Percentiles rank a stretch among this genome's conserved stretches.
These are phyloP conservation scores for Limnanthes douglasii DNA, from an alignment of 345 rosid genomes.

Conservation along the genomic window DNA sequence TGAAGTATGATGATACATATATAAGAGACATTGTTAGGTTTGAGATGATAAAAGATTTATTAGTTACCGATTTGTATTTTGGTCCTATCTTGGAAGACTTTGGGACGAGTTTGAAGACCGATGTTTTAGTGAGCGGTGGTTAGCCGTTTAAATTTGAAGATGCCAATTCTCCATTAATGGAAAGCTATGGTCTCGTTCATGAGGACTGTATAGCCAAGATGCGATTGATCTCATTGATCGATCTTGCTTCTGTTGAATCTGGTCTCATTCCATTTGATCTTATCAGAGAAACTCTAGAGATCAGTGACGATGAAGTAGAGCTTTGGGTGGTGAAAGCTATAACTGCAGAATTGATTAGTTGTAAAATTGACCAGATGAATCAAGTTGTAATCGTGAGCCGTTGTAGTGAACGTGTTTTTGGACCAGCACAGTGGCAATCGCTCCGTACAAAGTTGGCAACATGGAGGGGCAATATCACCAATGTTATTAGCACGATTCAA, in stretches of 20 bases:
- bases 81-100: too few relatives aligned
- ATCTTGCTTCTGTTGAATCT: constrained; percentile 55
- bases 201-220: constrained; percentile 82
- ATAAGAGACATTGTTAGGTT: too few relatives aligned
- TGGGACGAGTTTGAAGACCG: too few relatives aligned
- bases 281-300: constrained; percentile 58
- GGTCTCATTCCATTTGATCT: constrained; percentile 56
- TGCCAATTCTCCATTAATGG: too few relatives aligned
- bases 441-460: constrained; percentile 54
- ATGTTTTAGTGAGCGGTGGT: too few relatives aligned
- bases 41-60: too few relatives aligned
- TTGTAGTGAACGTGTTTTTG: constrained; percentile 55
- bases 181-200: constrained; percentile 77
- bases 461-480: constrained; percentile 56
- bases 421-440: constrained; percentile 49
- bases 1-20: too few relatives aligned
- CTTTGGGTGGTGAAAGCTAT: constrained; percentile 81
- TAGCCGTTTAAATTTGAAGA: too few relatives aligned
- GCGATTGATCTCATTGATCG: constrained; percentile 75
- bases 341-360: constrained; percentile 58
- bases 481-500: constrained; percentile 52
- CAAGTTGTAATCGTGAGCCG: constrained; percentile 63
- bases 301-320: constrained; percentile 75
- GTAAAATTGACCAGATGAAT: constrained; percentile 95
- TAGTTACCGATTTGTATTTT: too few relatives aligned